Percentiles rank a stretch among this genome's conserved stretches.
These are phyloP conservation scores for Hordeum vulgare DNA, from an alignment of 176 grass and related monocot genomes.

Conservation along the genomic window DNA sequence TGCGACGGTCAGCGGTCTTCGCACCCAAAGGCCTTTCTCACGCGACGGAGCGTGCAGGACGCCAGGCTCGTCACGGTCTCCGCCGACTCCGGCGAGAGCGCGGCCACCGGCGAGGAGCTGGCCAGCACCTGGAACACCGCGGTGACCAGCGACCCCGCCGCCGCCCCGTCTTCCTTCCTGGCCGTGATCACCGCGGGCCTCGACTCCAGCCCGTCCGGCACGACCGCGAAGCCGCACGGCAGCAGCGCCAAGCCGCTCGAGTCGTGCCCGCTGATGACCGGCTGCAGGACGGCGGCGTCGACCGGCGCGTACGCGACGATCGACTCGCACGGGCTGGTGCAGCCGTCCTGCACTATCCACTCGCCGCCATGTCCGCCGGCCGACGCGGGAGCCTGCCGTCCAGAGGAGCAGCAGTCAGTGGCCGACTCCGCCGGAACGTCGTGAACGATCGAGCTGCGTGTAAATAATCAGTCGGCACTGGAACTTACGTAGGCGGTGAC, in stretches of 20 bases:
- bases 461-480: not conserved
- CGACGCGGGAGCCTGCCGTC: constrained; percentile 30
- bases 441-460: not conserved
- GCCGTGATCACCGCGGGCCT: constrained; percentile 55
- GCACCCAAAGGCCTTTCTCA: constrained; percentile 54
- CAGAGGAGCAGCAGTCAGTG: not conserved
- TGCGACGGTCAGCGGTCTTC: constrained; percentile 9
- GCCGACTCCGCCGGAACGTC: not conserved
- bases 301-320: constrained; percentile 41
- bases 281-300: constrained; percentile 36
- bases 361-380: constrained; percentile 27
- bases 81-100: constrained; percentile 25
- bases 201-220: constrained; percentile 48
- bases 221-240: constrained; percentile 62
- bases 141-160: constrained; percentile 50
- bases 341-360: constrained; percentile 67
- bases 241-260: constrained; percentile 50
- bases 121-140: constrained; percentile 57
- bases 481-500: constrained; percentile 53
- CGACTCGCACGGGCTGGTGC: constrained; percentile 56
- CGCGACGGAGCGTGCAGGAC: constrained; percentile 46
- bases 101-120: constrained; percentile 22
- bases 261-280: constrained; percentile 55
- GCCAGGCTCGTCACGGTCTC: constrained; percentile 33
- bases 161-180: constrained; percentile 1